These are phyloP conservation scores for Aspergillus pseudoterreus DNA, from an alignment of 2,329 filamentous ascomycete genomes.

Conservation along the genomic window DNA sequence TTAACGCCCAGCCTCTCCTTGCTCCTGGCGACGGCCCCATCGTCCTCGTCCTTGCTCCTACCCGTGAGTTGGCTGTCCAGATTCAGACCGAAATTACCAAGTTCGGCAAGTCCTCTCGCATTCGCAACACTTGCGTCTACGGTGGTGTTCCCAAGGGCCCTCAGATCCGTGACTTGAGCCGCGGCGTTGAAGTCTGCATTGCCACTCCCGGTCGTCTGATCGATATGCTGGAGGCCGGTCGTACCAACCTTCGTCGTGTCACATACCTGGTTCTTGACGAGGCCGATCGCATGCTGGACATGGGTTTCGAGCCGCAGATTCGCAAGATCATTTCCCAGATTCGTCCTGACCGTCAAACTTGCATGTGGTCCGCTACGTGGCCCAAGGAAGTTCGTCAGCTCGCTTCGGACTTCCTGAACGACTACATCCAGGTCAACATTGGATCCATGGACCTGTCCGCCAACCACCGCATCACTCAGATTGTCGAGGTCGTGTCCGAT, in stretches of 20 bases:
- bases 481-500: conserved; percentile 92
- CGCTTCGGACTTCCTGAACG: conserved; percentile 82
- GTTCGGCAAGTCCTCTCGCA: conserved; percentile 95
- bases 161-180: conserved; percentile 90
- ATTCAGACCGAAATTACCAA: conserved; percentile 99
- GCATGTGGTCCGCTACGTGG: conserved; percentile 99
- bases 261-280: conserved; percentile 98
- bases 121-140: conserved; percentile 98
- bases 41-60: conserved; percentile 91
- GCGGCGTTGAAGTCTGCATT: conserved; percentile 97
- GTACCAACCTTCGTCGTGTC: conserved; percentile 95
- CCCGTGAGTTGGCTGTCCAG: conserved; percentile 95
- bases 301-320: conserved; percentile 99
- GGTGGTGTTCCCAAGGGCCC: conserved; percentile 97
- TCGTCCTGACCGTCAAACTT: conserved; percentile 95
- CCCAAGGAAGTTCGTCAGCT: conserved; percentile 96
- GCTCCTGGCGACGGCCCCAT: conserved; percentile 95
- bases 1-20: conserved; percentile 96
- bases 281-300: conserved; percentile 99
- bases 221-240: conserved; percentile 96
- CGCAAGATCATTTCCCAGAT: conserved; percentile 98
- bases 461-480: conserved; percentile 96
- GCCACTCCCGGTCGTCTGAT: conserved; percentile 96
- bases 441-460: conserved; percentile 93
- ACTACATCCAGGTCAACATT: conserved; percentile 99